Evolutionary conservation across 148 eudicot species (phyloP).

Genomic region (Rhododendron henanense): DNA sequence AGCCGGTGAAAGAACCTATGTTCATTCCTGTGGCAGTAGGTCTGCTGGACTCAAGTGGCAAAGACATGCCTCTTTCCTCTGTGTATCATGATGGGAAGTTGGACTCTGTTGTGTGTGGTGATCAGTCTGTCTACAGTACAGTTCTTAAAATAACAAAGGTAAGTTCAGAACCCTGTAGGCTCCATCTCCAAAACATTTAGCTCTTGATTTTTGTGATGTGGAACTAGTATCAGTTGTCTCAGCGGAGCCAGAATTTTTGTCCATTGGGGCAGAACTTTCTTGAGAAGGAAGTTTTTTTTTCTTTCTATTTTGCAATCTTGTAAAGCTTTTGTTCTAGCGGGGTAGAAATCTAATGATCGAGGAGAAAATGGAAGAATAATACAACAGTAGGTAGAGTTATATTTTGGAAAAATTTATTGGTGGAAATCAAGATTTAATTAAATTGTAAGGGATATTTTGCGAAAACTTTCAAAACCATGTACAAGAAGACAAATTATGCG

Average conservation of each 20-base stretch:
- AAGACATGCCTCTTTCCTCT: slow-evolving; percentile 80
- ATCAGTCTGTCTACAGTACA: slow-evolving; percentile 54
- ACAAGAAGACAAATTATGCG: background rate
- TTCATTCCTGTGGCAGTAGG: slow-evolving; percentile 89
- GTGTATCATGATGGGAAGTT: slow-evolving; percentile 71
- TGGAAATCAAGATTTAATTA: background rate
- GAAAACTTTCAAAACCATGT: background rate
- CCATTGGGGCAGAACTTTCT: background rate
- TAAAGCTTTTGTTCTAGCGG: background rate
- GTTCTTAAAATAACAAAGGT: slow-evolving; percentile 94
- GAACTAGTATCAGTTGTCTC: background rate
- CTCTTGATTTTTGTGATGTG: background rate
- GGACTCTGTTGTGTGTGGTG: slow-evolving; percentile 39
- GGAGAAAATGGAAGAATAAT: background rate
- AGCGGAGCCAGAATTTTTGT: background rate
- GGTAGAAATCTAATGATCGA: background rate
- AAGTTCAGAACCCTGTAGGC: background rate
- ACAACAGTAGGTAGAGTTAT: background rate
- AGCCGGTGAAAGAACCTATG: slow-evolving; percentile 88
- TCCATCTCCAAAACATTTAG: background rate
- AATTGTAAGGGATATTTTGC: background rate
- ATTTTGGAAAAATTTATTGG: background rate
- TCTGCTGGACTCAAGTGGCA: slow-evolving; percentile 74
- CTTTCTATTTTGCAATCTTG: background rate
- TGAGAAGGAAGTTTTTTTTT: background rate